Conservation (phyloP, 2,329 filamentous ascomycete genomes). For the Cladosporium colombiae region DNA sequence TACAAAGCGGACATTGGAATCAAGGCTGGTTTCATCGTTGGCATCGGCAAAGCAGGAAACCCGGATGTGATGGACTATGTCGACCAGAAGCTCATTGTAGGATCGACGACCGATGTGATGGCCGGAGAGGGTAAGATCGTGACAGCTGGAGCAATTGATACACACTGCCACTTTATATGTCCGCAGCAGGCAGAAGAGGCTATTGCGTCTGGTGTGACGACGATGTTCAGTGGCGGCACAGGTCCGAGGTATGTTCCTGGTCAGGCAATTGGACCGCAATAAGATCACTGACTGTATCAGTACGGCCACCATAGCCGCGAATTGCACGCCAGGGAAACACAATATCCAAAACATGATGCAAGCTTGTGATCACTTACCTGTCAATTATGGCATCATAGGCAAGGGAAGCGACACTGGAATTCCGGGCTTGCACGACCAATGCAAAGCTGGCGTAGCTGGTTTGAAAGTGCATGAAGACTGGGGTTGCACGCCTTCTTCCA, state of each 20-base stretch:
- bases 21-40: conserved; percentile 78
- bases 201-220: conserved; percentile 80
- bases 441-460: conserved; percentile 77
- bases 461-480: conserved; percentile 95
- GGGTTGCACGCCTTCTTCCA: conserved; percentile 84
- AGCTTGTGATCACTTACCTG: conserved; percentile 74
- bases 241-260: conserved; percentile 55
- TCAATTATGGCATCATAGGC: conserved; percentile 86
- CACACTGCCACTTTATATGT: conserved; percentile 89
- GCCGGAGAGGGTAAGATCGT: conserved; percentile 91
- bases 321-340: conserved; percentile 80
- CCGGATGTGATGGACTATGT: conserved; percentile 92
- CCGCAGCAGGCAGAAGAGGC: conserved; percentile 84
- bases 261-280: neutral
- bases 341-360: conserved; percentile 87
- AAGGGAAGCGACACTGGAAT: conserved; percentile 83
- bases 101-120: conserved; percentile 84
- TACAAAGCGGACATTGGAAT: conserved; percentile 94
- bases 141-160: conserved; percentile 83
- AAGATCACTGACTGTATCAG: conserved; percentile 43
- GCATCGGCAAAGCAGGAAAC: conserved; percentile 89
- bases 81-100: conserved; percentile 72
- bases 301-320: conserved; percentile 84
- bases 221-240: conserved; percentile 83
- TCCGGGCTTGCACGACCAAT: conserved; percentile 71